Percentiles rank a stretch among this genome's conserved stretches.
These are phyloP conservation scores for Scenedesmus sp. DNA, from an alignment of 163 green algal species.

Conservation along the genomic window DNA sequence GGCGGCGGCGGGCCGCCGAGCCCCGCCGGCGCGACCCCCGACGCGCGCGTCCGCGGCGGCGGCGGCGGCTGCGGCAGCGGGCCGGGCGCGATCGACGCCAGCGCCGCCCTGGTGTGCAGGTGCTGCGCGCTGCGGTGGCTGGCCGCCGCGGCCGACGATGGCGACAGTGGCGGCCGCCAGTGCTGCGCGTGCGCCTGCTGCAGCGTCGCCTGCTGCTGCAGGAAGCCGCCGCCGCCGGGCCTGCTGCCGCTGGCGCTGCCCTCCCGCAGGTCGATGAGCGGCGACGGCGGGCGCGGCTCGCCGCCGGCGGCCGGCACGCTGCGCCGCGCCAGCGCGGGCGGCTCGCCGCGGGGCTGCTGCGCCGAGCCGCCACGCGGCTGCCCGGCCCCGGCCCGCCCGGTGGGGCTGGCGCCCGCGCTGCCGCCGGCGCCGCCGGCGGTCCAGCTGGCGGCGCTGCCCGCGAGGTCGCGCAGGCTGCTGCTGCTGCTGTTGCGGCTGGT, in stretches of 20 bases:
- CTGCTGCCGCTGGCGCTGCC: slow-evolving; percentile 13
- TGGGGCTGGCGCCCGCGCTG: too few species aligned
- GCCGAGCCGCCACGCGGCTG: too few species aligned
- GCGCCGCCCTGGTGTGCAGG: slow-evolving; percentile 12
- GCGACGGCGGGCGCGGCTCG: not conserved
- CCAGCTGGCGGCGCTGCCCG: not conserved
- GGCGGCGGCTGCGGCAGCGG: slow-evolving; percentile 15
- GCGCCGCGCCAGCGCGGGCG: not conserved
- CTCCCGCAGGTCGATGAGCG: slow-evolving; percentile 10
- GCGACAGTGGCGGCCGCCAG: not conserved
- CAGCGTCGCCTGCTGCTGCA: slow-evolving; percentile 1
- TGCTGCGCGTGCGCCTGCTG: slow-evolving; percentile 14
- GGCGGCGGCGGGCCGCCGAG: not conserved
- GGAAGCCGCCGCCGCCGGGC: not conserved
- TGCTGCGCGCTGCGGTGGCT: slow-evolving; percentile 16
- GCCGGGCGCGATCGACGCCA: slow-evolving; percentile 31
- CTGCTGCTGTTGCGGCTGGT: not conserved
- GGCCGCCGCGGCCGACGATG: not conserved
- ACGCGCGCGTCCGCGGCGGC: not conserved
- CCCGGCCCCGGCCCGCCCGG: too few species aligned
- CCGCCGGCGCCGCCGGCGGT: not conserved
- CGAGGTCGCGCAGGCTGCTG: slow-evolving; percentile 6
- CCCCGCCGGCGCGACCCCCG: not conserved
- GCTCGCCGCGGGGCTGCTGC: slow-evolving; percentile 4
- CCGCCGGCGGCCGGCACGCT: not conserved